These are phyloP conservation scores for Penicillium lagena DNA, from an alignment of 495 filamentous ascomycete species.

Conservation along the genomic window DNA sequence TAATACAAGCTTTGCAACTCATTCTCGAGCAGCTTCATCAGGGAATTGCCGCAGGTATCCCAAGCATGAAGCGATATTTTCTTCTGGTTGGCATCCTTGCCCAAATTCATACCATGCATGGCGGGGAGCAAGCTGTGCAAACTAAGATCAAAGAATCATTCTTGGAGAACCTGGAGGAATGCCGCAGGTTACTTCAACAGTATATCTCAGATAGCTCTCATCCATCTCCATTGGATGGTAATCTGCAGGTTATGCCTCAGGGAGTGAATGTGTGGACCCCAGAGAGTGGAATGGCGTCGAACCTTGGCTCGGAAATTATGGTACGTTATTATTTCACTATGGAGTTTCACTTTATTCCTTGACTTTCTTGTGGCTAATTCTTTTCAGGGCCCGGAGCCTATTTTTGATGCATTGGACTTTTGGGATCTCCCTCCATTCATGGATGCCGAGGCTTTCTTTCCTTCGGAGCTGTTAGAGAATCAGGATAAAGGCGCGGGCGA, in stretches of 20 bases:
- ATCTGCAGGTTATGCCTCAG: neutral
- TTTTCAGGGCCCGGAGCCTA: conserved; percentile 6
- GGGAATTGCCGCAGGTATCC: conserved; percentile 12
- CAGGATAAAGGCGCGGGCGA: too few species aligned
- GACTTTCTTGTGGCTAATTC: neutral
- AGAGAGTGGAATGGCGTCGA: conserved; percentile 10
- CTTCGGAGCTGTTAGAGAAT: too few species aligned
- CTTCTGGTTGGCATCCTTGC: conserved; percentile 10
- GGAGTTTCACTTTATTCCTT: neutral
- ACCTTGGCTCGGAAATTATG: conserved; percentile 8
- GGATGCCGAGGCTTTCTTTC: neutral
- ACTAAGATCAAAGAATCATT: conserved; percentile 6
- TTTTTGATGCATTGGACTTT: conserved; percentile 7
- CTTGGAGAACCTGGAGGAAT: conserved; percentile 5
- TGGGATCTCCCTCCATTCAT: conserved; percentile 12
- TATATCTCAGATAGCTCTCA: conserved; percentile 2
- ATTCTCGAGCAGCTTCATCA: conserved; percentile 9
- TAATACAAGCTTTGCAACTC: conserved; percentile 10
- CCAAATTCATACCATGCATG: conserved; percentile 4
- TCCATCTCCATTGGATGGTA: neutral
- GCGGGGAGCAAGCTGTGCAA: conserved; percentile 1
- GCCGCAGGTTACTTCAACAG: conserved; percentile 4
- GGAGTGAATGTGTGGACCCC: conserved; percentile 7
- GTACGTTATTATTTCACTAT: neutral
- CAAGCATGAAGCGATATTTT: conserved; percentile 18